Conservation (phyloP, 768 basidiomycete species). For the Cubamyces lactineus region DNA sequence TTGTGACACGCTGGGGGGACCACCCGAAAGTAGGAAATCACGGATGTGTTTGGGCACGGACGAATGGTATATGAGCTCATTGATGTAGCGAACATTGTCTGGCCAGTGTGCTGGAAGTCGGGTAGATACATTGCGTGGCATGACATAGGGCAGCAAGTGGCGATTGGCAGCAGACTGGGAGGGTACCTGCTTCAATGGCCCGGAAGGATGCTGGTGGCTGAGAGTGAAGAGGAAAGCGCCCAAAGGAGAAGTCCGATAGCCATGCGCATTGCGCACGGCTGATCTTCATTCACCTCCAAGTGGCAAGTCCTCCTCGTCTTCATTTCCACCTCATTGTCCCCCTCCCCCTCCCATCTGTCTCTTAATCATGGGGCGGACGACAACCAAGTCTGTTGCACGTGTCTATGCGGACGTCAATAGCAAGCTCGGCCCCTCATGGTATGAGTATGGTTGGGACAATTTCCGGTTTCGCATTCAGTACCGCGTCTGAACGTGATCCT, state of each 20-base stretch:
- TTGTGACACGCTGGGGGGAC: too few species aligned
- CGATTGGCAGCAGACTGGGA: background rate
- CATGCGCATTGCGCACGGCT: slow-evolving; percentile 23
- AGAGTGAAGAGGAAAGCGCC: slow-evolving; percentile 9
- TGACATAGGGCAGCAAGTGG: background rate
- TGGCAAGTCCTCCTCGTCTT: slow-evolving; percentile 8
- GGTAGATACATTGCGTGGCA: background rate
- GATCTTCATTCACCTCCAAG: slow-evolving; percentile 19
- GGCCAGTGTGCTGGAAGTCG: slow-evolving; percentile 51
- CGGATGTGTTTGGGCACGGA: slow-evolving; percentile 54
- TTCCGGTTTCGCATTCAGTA: background rate
- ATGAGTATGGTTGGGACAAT: slow-evolving; percentile 81
- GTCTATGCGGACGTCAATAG: slow-evolving; percentile 90
- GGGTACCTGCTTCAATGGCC: background rate
- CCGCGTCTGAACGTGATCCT: slow-evolving; percentile 16
- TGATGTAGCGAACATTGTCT: slow-evolving; percentile 54
- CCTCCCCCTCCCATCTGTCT: slow-evolving; percentile 1
- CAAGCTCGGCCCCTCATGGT: slow-evolving; percentile 87
- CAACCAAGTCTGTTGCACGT: slow-evolving; percentile 79
- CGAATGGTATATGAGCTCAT: slow-evolving; percentile 53
- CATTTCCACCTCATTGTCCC: slow-evolving; percentile 15
- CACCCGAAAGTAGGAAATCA: slow-evolving; percentile 37
- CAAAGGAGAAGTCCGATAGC: slow-evolving; percentile 17
- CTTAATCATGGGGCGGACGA: slow-evolving; percentile 64
- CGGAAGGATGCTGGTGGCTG: background rate